Percentiles rank a stretch among this genome's conserved stretches.
phyloP scores from a whole-genome alignment of 108 stramenopile genomes.

The Asterionellopsis glacialis region DNA sequence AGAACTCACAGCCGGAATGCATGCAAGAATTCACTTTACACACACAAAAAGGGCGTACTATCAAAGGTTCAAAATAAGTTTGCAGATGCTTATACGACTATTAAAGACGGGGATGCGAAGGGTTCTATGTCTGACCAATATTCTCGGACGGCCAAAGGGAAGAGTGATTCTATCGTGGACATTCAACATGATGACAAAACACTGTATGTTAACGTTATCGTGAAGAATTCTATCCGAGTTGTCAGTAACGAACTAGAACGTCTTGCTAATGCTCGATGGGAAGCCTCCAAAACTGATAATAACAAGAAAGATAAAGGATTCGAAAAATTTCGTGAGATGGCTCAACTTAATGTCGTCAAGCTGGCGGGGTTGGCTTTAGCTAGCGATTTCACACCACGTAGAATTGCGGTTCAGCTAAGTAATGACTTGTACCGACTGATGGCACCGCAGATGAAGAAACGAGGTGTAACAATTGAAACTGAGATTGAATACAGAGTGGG shows the following conservation, averaged over 20 bases:
- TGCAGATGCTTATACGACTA: slow-evolving; percentile 65
- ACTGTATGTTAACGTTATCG: slow-evolving; percentile 74
- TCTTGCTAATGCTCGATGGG: slow-evolving; percentile 69
- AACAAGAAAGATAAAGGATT: slow-evolving; percentile 30
- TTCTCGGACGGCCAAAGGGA: slow-evolving; percentile 31
- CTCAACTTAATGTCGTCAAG: slow-evolving; percentile 65
- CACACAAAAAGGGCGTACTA: slow-evolving; percentile 37
- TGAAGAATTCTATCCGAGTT: slow-evolving; percentile 70
- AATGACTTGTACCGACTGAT: slow-evolving; percentile 71
- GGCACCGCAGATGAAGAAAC: slow-evolving; percentile 51
- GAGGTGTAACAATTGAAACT: slow-evolving; percentile 72
- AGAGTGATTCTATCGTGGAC: slow-evolving; percentile 16
- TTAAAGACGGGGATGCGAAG: slow-evolving; percentile 64
- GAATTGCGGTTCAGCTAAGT: slow-evolving; percentile 72
- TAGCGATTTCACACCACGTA: slow-evolving; percentile 59
- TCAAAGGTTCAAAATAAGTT: slow-evolving; percentile 57
- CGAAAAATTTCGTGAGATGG: slow-evolving; percentile 54
- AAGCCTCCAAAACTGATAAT: slow-evolving; percentile 25
- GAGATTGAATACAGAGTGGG: slow-evolving; percentile 80
- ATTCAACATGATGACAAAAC: slow-evolving; percentile 44
- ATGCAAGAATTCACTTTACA: slow-evolving; percentile 28
- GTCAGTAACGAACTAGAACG: slow-evolving; percentile 71
- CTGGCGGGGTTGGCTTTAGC: slow-evolving; percentile 70
- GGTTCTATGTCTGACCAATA: slow-evolving; percentile 33
- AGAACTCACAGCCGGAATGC: slow-evolving; percentile 30